Base-by-base conservation (phyloP, 768 basidiomycete genomes). In the Leccinum broughii region DNA sequence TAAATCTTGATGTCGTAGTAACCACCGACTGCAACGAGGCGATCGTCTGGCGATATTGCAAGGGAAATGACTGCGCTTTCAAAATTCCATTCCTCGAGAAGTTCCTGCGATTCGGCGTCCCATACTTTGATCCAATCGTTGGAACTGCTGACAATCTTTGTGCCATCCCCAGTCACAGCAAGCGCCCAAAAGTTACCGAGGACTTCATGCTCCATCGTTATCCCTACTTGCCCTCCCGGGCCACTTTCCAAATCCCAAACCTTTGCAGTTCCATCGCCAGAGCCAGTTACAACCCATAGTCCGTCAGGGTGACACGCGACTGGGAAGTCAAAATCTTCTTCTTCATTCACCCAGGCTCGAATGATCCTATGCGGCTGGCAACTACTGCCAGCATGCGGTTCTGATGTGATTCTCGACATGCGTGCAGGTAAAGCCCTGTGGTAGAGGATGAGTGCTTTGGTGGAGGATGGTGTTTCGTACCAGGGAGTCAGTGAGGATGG, bases 181-280 rank as follows among this genome's bases (percentile, higher is more conserved):
- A 44, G 4, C 6, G 10, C 13, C 34, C 34, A 13, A 34, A 13
- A 34, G 32, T 0, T 0, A 9, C 4, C 15, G 6, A 6, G 2
- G 3, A 4, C 41, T 44, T 44, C 41, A 44, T 44, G 48, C 14
- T 30, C 10, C 58, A 55, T 60, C 4, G 26, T 4, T 11, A 1
- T 17, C 10, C 55, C 61, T 35, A 50, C 61, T 37, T 62, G 58
- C n/a, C 26, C 9, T 1, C 64, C n/a, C n/a, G n/a, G n/a, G n/a
- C n/a, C 64, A 17, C 10, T 50, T 37, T 57, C 58, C 14, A 62
- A 13, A 46, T 60, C 20, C 58, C 55, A 65, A 15, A 60, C 4
- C 3, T 8, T 39, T 1, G 48, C 6, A n/a, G 3, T 30, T 8
- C 44, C 28, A 5, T 54, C 48, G 14, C 15, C 1, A 4, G 20